Conservation (phyloP, 2,329 filamentous ascomycete genomes). For the Saccharata proteae region DNA sequence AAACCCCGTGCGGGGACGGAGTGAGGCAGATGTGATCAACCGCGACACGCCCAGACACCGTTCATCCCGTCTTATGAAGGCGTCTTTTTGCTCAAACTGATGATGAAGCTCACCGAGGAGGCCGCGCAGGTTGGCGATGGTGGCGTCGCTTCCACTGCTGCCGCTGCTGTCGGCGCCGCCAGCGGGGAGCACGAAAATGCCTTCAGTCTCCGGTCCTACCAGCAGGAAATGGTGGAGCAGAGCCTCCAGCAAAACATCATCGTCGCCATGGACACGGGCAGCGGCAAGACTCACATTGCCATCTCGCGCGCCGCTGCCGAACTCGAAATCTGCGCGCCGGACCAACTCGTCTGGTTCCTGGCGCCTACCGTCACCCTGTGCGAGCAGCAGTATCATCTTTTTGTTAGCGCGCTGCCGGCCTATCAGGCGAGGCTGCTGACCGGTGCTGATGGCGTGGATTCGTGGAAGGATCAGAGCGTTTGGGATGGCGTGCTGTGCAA, state of each 20-base stretch:
- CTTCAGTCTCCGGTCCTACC: conserved; percentile 32
- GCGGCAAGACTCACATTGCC: neutral
- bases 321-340: conserved; percentile 27
- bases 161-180: neutral
- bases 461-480: conserved; percentile 54
- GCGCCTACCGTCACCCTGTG: conserved; percentile 34
- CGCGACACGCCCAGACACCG: neutral
- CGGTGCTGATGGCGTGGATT: conserved; percentile 57
- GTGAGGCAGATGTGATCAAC: neutral
- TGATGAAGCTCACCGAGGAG: neutral
- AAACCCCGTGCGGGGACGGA: too few relatives aligned
- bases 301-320: conserved; percentile 20
- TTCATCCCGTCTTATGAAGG: neutral
- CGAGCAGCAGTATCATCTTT: conserved; percentile 29
- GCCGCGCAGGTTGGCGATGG: too few relatives aligned
- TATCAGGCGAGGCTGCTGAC: conserved; percentile 51
- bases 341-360: conserved; percentile 36
- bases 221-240: conserved; percentile 37
- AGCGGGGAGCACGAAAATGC: neutral
- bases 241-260: conserved; percentile 34
- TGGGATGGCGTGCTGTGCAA: conserved; percentile 58
- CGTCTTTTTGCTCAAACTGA: neutral
- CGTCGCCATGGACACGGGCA: conserved; percentile 21
- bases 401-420: conserved; percentile 27
- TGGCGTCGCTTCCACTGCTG: too few relatives aligned